These are phyloP conservation scores for Phialemoniopsis sp. DNA, from an alignment of 2,329 filamentous ascomycete genomes.

Conservation along the genomic window DNA sequence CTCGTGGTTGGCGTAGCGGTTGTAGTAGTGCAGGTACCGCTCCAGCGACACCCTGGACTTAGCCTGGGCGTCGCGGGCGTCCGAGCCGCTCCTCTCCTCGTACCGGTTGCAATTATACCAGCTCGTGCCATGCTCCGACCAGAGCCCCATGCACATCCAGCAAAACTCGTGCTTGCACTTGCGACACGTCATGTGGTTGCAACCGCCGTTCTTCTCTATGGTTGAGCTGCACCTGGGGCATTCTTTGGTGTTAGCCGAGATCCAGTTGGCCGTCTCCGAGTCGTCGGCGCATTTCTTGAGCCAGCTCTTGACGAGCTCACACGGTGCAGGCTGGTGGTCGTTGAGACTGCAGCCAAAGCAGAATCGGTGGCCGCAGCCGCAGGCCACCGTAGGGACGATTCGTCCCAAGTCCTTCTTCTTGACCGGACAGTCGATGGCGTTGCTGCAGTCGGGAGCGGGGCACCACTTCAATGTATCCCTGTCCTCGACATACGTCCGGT, in stretches of 20 bases:
- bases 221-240: conserved; percentile 95
- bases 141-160: conserved; percentile 99
- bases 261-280: conserved; percentile 98
- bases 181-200: conserved; percentile 96
- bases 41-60: conserved; percentile 87
- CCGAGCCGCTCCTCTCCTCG: conserved; percentile 90
- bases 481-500: conserved; percentile 93
- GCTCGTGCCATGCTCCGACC: conserved; percentile 97
- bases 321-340: conserved; percentile 93
- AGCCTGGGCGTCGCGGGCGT: conserved; percentile 88
- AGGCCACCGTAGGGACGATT: conserved; percentile 87
- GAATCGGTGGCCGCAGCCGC: conserved; percentile 79
- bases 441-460: conserved; percentile 93
- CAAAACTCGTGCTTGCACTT: conserved; percentile 98
- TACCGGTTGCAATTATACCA: conserved; percentile 99
- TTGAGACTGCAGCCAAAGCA: conserved; percentile 90
- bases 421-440: conserved; percentile 82
- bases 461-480: conserved; percentile 97
- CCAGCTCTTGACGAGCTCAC: conserved; percentile 88
- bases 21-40: conserved; percentile 98
- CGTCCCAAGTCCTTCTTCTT: conserved; percentile 83
- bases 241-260: conserved; percentile 97
- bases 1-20: conserved; percentile 97
- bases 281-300: conserved; percentile 98
- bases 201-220: conserved; percentile 97